Evolutionary conservation across 208 protist genomes (phyloP), one percentile per base, ranked within the genome.

Genomic region (Acanthamoeba healyi): DNA sequence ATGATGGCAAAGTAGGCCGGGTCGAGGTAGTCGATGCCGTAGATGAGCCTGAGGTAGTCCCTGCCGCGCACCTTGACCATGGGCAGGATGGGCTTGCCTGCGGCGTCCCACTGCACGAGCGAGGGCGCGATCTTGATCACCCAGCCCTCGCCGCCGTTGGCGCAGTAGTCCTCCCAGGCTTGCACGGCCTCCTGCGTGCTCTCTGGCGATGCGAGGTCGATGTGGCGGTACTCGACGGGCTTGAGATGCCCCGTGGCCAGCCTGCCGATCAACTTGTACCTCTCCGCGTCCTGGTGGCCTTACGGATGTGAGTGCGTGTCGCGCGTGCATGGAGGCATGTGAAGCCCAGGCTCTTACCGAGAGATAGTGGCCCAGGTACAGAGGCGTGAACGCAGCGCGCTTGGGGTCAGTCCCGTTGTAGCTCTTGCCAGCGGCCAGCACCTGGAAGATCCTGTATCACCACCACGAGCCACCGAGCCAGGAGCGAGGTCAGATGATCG

Each of bases 11-110:
- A 81, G 38, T 81, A 81, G 70, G 34, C 12, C 5, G 12, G 19
- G 38, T 81, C 70, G 22, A 81, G 70, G 38, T 81, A 81, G 70
- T 81, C 70, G 38, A 81, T 81, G 70, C 70, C 70, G 36, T 81
- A 81, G 70, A 81, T 81, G 70, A 81, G 34, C 22, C 70, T n/a
- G n/a, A 81, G 70, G 22, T 81, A 81, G 70, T 81, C 70, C n/a
- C 70, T n/a, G 70, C 70, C 70, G 38, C 70, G 70, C 70, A 81
- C 70, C 70, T 81, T 81, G 38, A 81, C 70, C 70, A 81, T 81
- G 38, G 70, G 70, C 38, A 81, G 70, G 3, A 81, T 24, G 19
- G 70, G 38, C 70, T 46, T 81, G 40, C 70, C 70, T 0, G 70
- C n/a, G 36, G 70, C 70, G n/a, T 81, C 70, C 38, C 40, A 81